These are phyloP conservation scores for Hyaloscypha bicolor DNA, from an alignment of 495 filamentous ascomycete genomes.

Conservation along the genomic window DNA sequence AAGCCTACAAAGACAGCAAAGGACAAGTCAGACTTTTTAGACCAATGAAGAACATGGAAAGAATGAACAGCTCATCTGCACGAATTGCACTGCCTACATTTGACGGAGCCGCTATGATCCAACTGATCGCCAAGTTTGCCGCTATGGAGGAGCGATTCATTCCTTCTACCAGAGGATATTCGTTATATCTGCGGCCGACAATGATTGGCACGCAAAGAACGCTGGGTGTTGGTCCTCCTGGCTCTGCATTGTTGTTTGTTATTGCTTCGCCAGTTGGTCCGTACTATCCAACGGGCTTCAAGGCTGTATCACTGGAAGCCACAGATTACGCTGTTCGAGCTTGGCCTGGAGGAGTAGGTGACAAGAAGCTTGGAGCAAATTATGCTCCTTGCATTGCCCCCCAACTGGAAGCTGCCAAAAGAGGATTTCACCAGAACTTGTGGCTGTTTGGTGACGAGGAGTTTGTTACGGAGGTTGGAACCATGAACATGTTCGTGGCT, in stretches of 20 bases:
- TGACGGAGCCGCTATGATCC: constrained; percentile 66
- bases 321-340: constrained; percentile 94
- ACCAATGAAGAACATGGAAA: constrained; percentile 94
- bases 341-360: constrained; percentile 95
- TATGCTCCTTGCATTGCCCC: constrained; percentile 96
- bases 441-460: constrained; percentile 97
- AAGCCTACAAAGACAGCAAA: constrained; percentile 84
- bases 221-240: constrained; percentile 87
- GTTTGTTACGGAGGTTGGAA: constrained; percentile 93
- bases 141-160: constrained; percentile 87
- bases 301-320: constrained; percentile 90
- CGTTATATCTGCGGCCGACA: constrained; percentile 90
- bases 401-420: constrained; percentile 83
- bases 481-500: constrained; percentile 95
- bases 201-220: constrained; percentile 96
- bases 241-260: constrained; percentile 86
- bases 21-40: constrained; percentile 85
- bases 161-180: constrained; percentile 81
- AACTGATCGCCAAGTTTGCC: constrained; percentile 78
- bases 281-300: constrained; percentile 98
- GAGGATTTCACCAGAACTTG: constrained; percentile 96
- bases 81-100: constrained; percentile 92
- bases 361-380: constrained; percentile 97
- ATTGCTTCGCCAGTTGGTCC: constrained; percentile 97
- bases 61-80: constrained; percentile 84